Base-by-base conservation (phyloP, 148 eudicot species). In the Vaccinium vitisidaea region DNA sequence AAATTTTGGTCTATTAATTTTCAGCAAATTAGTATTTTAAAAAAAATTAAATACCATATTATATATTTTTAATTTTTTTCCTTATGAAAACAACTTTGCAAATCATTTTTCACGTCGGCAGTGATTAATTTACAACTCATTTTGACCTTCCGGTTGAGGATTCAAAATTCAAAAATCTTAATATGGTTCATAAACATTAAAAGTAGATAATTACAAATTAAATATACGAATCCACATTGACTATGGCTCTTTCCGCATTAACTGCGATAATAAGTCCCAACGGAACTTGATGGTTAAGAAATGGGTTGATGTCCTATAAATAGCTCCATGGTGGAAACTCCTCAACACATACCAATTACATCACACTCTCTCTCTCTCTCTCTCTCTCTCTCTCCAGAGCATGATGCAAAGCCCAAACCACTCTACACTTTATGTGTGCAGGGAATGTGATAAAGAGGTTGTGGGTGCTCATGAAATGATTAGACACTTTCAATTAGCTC, bases 381-480 rank as follows among this genome's bases (percentile, higher is more conserved):
- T 27, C 32, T 30, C 32, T 30, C 32, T 0, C 32, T 67, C 3
- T 61, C 39, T 67, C 13, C 21, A 1, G 5, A 19, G 8, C 25
- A 61, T 61, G 73, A 67, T 67, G 32, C 73, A 25, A 25, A 43
- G 46, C 46, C 46, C 46, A 43, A 43, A 4, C 46, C 46, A 43
- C 46, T 43, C 46, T 43, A 43, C 23, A 11, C 15, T 7, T 15
- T 16, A 84, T 0, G 86, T 86, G 6, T 89, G 90, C 65, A 86
- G 84, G 46, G n/a, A 53, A 43, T 89, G 90, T 59, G 84, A 87
- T 56, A 58, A 80, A 43, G 73, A 83, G 43, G 86, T 79, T 61
- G 5, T 39, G 6, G 80, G 13, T 59, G 12, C 75, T 52, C 86
- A 13, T 32, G 25, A 84, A 70, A 85, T 89, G 6, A 23, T 89